Percentiles rank a stretch among this genome's conserved stretches.
Evolutionary conservation across 2,329 filamentous ascomycete species (phyloP).

Genomic region (Colletotrichum plurivorum): DNA sequence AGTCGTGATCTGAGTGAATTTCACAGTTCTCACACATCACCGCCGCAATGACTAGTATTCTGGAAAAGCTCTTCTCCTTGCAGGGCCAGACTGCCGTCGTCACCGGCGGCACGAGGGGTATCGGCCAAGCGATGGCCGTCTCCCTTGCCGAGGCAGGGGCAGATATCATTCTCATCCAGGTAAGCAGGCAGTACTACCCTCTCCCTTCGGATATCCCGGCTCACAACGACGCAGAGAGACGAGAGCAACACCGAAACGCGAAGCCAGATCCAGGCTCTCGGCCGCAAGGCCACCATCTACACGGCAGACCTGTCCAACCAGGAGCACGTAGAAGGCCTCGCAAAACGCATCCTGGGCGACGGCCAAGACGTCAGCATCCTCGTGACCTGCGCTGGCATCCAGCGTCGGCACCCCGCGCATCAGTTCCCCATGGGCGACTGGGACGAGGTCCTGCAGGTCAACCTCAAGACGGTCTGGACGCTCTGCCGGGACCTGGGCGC

Average conservation of each 20-base stretch:
- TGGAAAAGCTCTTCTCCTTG: constrained; percentile 43
- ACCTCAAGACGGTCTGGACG: constrained; percentile 85
- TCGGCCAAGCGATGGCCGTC: constrained; percentile 44
- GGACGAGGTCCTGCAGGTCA: constrained; percentile 82
- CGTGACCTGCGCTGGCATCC: constrained; percentile 78
- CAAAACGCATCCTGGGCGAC: constrained; percentile 40
- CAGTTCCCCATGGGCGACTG: constrained; percentile 75
- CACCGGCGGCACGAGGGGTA: constrained; percentile 44
- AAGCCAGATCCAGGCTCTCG: constrained; percentile 38
- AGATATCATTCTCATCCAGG: constrained; percentile 42
- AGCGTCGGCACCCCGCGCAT: constrained; percentile 73
- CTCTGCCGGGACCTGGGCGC: constrained; percentile 83
- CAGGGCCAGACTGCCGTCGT: constrained; percentile 42
- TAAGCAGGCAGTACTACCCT: neutral
- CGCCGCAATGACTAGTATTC: constrained; percentile 32
- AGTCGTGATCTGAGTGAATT: neutral
- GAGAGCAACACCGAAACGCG: constrained; percentile 43
- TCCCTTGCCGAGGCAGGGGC: constrained; percentile 42
- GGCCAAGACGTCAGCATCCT: constrained; percentile 66
- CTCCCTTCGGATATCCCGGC: neutral
- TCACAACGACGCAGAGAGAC: constrained; percentile 33
- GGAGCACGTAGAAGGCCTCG: constrained; percentile 39
- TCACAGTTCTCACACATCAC: neutral
- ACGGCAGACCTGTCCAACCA: constrained; percentile 43
- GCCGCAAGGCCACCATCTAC: constrained; percentile 44